phyloP scores from a whole-genome alignment of 345 rosid species.

The Citrus hindsii region DNA sequence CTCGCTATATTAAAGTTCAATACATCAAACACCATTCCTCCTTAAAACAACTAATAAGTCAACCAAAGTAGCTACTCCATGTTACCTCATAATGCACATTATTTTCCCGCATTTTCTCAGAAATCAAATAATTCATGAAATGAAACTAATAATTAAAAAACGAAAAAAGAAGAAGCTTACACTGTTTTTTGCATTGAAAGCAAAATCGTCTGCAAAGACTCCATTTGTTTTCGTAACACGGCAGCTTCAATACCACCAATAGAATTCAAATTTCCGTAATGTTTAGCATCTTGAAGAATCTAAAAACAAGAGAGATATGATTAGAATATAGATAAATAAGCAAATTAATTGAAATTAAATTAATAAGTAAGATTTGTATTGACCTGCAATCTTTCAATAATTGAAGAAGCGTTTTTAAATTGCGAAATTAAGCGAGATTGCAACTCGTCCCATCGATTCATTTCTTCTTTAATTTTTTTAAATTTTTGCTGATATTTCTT shows the following conservation, averaged over 20 bases:
- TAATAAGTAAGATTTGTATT: not conserved
- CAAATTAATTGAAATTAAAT: not conserved
- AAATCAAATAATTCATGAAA: not conserved
- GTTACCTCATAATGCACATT: not conserved
- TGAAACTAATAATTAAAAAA: not conserved
- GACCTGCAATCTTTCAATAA: conserved; percentile 70
- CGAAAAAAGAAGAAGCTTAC: conserved; percentile 26
- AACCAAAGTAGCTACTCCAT: not conserved
- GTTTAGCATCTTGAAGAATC: conserved; percentile 50
- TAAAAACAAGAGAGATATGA: conserved; percentile 3
- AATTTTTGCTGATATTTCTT: conserved; percentile 70
- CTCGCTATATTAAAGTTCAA: conserved; percentile 37
- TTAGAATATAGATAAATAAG: not conserved
- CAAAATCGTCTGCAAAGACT: conserved; percentile 52
- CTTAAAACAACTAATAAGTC: not conserved
- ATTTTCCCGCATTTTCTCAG: not conserved
- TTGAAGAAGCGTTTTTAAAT: conserved; percentile 61
- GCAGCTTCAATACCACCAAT: conserved; percentile 53
- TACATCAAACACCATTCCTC: not conserved
- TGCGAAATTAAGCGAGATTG: conserved; percentile 60
- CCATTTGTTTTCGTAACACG: conserved; percentile 64
- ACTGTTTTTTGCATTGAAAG: conserved; percentile 52
- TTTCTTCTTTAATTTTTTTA: conserved; percentile 53
- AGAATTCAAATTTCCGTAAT: conserved; percentile 50
- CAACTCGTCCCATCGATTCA: conserved; percentile 65